These are phyloP conservation scores for Glycine tomentella DNA, from an alignment of 306 rosid genomes.

Conservation along the genomic window DNA sequence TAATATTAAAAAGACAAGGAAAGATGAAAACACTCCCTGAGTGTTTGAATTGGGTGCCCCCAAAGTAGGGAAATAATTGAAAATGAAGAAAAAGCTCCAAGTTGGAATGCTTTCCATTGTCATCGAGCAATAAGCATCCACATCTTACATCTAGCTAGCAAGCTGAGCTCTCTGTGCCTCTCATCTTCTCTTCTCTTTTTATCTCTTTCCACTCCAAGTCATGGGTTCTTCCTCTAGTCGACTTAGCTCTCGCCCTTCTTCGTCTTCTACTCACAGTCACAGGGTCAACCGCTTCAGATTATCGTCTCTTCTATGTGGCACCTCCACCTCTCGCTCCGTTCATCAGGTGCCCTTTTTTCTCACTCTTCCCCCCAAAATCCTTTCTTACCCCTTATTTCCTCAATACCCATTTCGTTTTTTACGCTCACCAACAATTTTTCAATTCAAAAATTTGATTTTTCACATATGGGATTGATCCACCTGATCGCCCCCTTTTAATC, in stretches of 20 bases:
- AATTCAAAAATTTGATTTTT: conserved; percentile 32
- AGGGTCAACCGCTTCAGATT: conserved; percentile 73
- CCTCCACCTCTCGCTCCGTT: conserved; percentile 71
- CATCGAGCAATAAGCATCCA: conserved; percentile 40
- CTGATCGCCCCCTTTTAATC: conserved; percentile 28
- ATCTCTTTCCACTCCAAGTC: background rate
- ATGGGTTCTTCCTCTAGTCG: conserved; percentile 85
- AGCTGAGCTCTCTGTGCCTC: background rate
- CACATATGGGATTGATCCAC: conserved; percentile 43
- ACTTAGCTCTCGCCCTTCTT: conserved; percentile 66
- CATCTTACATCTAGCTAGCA: conserved; percentile 26
- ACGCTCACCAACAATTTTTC: background rate
- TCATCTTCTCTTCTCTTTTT: background rate
- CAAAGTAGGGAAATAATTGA: conserved; percentile 50
- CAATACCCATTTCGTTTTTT: conserved; percentile 43
- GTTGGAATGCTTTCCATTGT: conserved; percentile 61
- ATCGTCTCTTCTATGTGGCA: conserved; percentile 79
- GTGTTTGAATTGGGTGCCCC: conserved; percentile 37
- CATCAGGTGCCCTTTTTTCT: conserved; percentile 56
- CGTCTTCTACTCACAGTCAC: conserved; percentile 54
- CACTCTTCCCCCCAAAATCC: background rate
- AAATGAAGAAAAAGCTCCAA: conserved; percentile 47
- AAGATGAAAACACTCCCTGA: background rate
- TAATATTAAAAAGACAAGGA: background rate
- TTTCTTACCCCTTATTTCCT: background rate